phyloP scores from a whole-genome alignment of 768 basidiomycete species.

The Goffeauzyma gilvescens region DNA sequence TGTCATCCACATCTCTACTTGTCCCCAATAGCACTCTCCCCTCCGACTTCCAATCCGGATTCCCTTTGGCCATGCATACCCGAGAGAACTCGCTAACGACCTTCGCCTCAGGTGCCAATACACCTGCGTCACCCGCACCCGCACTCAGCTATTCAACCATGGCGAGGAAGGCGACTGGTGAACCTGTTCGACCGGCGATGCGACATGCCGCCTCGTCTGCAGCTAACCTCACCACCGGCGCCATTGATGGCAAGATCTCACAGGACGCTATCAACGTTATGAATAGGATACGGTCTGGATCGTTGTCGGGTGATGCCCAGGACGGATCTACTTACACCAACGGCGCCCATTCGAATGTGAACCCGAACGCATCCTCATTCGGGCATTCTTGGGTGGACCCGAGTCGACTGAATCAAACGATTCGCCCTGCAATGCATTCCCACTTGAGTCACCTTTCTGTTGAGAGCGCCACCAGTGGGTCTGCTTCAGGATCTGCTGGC shows the following conservation, averaged over 20 bases:
- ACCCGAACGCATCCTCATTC: conserved; percentile 69
- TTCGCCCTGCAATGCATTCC: conserved; percentile 14
- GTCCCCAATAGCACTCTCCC: too few relatives aligned
- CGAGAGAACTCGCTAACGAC: too few relatives aligned
- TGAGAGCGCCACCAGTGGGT: neutral
- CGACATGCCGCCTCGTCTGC: conserved; percentile 26
- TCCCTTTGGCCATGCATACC: too few relatives aligned
- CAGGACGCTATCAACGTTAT: too few relatives aligned
- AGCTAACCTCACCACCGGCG: conserved; percentile 9
- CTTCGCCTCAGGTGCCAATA: neutral
- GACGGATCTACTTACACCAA: too few relatives aligned
- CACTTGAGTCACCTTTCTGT: neutral
- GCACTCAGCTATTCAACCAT: too few relatives aligned
- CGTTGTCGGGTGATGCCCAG: too few relatives aligned
- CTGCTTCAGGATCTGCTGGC: conserved; percentile 50
- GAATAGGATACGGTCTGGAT: conserved; percentile 79
- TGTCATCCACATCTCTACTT: conserved; percentile 33
- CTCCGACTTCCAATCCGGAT: neutral
- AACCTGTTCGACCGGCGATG: conserved; percentile 19
- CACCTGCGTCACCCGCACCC: conserved; percentile 1
- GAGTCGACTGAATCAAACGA: conserved; percentile 35
- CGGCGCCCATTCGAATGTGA: conserved; percentile 41
- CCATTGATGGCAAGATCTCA: conserved; percentile 16
- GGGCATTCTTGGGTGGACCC: conserved; percentile 66
- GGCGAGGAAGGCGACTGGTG: too few relatives aligned